Percentiles rank a stretch among this genome's conserved stretches.
Evolutionary conservation across 2,329 filamentous ascomycete genomes (phyloP).

Genomic region (Fusarium sp.): DNA sequence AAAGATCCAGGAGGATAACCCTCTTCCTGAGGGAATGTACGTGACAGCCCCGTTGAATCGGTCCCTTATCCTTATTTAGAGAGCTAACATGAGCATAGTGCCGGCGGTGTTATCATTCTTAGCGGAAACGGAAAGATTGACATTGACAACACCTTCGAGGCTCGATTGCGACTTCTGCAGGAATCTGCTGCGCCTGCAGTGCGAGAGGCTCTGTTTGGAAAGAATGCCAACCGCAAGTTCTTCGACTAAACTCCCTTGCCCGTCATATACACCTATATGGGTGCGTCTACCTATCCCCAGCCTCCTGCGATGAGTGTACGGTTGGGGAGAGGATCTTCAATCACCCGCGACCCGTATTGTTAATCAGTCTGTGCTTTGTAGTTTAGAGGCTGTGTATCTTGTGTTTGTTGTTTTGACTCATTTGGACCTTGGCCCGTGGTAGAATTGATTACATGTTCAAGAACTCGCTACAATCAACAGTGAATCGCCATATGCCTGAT

Average conservation of each 20-base stretch:
- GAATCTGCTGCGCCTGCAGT: slow-evolving; percentile 86
- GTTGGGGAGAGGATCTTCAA: slow-evolving; percentile 34
- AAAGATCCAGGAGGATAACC: slow-evolving; percentile 80
- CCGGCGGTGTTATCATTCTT: slow-evolving; percentile 84
- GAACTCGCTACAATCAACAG: slow-evolving; percentile 21
- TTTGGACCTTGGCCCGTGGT: slow-evolving; percentile 42
- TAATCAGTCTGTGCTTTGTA: slow-evolving; percentile 46
- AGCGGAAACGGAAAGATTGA: slow-evolving; percentile 93
- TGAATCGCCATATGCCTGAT: slow-evolving; percentile 2
- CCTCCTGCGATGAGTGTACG: slow-evolving; percentile 33
- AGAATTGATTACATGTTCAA: slow-evolving; percentile 44
- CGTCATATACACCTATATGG: slow-evolving; percentile 17
- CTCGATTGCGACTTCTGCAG: slow-evolving; percentile 86
- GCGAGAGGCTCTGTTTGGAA: slow-evolving; percentile 87
- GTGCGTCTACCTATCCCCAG: slow-evolving; percentile 25
- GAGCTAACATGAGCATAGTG: slow-evolving; percentile 62
- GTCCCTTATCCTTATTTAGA: too few relatives aligned
- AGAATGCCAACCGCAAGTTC: slow-evolving; percentile 96
- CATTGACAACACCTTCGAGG: slow-evolving; percentile 98
- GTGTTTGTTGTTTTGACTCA: slow-evolving; percentile 40
- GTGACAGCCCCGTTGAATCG: slow-evolving; percentile 53
- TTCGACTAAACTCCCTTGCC: slow-evolving; percentile 71
- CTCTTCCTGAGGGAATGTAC: slow-evolving; percentile 85
- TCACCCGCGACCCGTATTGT: slow-evolving; percentile 42
- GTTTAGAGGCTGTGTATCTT: slow-evolving; percentile 52